Base-by-base conservation (phyloP, 2,329 filamentous ascomycete genomes). In the Penicillium sp. region DNA sequence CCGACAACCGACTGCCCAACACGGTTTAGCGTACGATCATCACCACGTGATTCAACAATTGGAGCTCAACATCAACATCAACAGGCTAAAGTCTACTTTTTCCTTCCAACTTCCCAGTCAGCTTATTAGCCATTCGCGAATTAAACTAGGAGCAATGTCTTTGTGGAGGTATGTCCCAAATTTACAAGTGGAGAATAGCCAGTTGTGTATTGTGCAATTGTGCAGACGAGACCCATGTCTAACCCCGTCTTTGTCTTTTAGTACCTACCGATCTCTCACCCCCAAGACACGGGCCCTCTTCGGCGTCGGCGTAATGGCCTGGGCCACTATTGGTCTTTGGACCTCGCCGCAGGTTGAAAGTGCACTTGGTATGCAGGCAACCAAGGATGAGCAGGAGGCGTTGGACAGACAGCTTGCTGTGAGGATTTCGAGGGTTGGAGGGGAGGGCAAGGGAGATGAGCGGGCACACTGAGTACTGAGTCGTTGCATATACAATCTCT, bases 311-410 rank as follows among this genome's bases (percentile, higher is more conserved):
- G 78, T 96, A 66, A 86, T 97, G 71, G 85, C 85, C 37, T 97
- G 92, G 86, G 92, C 91, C 14, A 79, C 82, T 43, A 79, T 87
- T 43, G 93, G 92, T 16, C 82, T 95, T n/a, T 88, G 89, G 72
- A 72, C 91, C 19, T 87, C 89, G 5, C 90, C 94, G 72, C 82
- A 83, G 59, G 87, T 89, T 16, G 93, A 94, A 77, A 84, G 90
- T 72, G 87, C 84, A 45, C 84, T 93, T 62, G 90, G 90, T 6
- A 84, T 92, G 75, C 87, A 84, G 42, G 86, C 93, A 1, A 89
- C 87, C 0, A 87, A 91, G 63, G 82, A 89, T 71, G 92, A 96
- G 72, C 88, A 87, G 73, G 85, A 87, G 61, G 84, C 85, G 13
- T 75, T 96, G 64, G 82, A 86, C 59, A 69, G 70, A 58, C 74